Evolutionary conservation across 768 basidiomycete genomes (phyloP).

Genomic region (Auricularia heimuer): DNA sequence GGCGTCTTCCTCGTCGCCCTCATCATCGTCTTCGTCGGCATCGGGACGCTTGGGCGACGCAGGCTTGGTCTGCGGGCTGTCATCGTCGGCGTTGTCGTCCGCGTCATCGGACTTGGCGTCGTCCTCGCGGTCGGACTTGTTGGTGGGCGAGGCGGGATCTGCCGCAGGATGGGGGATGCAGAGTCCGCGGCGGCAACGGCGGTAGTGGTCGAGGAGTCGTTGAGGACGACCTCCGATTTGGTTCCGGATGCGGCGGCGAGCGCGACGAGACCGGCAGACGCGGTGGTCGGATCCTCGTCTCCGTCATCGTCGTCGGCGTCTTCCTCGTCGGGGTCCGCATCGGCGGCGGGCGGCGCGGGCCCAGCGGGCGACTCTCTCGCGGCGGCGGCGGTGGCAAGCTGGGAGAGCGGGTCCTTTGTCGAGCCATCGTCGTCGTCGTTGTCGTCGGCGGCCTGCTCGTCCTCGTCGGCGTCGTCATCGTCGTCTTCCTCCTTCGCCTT

Average conservation of each 20-base stretch:
- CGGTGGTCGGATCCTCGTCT: slow-evolving; percentile 5
- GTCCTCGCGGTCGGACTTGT: slow-evolving; percentile 15
- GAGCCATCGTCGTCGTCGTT: slow-evolving; percentile 19
- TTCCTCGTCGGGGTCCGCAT: slow-evolving; percentile 6
- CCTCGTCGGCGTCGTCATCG: slow-evolving; percentile 15
- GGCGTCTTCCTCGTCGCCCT: slow-evolving; percentile 9
- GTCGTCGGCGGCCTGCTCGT: slow-evolving; percentile 18
- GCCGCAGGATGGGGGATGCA: slow-evolving; percentile 32
- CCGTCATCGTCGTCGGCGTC: slow-evolving; percentile 7
- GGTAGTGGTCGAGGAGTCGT: slow-evolving; percentile 16
- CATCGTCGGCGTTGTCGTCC: background rate
- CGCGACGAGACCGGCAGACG: background rate
- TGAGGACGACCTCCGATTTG: slow-evolving; percentile 12
- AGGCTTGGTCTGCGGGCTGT: background rate
- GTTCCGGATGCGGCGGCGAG: slow-evolving; percentile 9
- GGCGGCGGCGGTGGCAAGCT: background rate
- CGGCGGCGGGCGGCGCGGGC: background rate
- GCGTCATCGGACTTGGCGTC: slow-evolving; percentile 5
- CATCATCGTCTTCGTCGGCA: slow-evolving; percentile 13
- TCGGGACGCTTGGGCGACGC: slow-evolving; percentile 8
- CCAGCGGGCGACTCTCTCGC: background rate
- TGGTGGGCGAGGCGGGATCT: slow-evolving; percentile 11
- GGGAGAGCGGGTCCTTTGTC: background rate
- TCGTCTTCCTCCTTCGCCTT: slow-evolving; percentile 13
- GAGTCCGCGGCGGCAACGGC: slow-evolving; percentile 29